Conservation (phyloP, 768 basidiomycete species). For the Saitozyma podzolica region DNA sequence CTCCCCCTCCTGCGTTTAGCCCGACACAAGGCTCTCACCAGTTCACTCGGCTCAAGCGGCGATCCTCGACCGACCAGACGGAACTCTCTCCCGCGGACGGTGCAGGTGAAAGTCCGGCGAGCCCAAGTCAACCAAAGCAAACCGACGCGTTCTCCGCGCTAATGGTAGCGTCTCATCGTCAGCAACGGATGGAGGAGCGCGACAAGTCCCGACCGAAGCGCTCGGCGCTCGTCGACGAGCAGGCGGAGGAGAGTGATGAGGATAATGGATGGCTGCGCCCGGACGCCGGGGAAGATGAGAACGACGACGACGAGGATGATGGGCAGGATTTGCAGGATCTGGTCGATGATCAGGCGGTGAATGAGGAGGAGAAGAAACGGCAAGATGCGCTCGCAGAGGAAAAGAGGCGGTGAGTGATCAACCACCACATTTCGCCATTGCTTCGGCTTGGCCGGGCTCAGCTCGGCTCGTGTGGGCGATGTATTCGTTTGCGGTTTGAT, state of each 20-base stretch:
- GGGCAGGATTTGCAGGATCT: conserved; percentile 33
- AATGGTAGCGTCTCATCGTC: conserved; percentile 19
- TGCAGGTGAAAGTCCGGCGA: no score
- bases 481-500: conserved; percentile 1
- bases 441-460: background rate
- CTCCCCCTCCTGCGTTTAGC: no score
- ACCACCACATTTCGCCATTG: no score
- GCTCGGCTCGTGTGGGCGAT: background rate
- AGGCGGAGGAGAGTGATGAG: conserved; percentile 49
- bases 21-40: no score
- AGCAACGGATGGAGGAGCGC: conserved; percentile 1
- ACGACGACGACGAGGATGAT: conserved; percentile 44
- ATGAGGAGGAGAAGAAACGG: conserved; percentile 29
- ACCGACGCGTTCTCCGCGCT: conserved; percentile 21
- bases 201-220: background rate
- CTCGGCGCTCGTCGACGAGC: conserved; percentile 34
- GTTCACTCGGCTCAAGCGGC: no score
- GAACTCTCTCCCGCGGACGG: background rate
- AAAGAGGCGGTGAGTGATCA: conserved; percentile 30
- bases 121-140: background rate
- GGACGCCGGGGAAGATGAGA: conserved; percentile 22
- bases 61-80: background rate
- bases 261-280: conserved; percentile 37
- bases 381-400: conserved; percentile 36
- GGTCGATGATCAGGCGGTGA: conserved; percentile 38